Evolutionary conservation across 2,329 filamentous ascomycete species (phyloP).

Genomic region (Thelonectria blattea): DNA sequence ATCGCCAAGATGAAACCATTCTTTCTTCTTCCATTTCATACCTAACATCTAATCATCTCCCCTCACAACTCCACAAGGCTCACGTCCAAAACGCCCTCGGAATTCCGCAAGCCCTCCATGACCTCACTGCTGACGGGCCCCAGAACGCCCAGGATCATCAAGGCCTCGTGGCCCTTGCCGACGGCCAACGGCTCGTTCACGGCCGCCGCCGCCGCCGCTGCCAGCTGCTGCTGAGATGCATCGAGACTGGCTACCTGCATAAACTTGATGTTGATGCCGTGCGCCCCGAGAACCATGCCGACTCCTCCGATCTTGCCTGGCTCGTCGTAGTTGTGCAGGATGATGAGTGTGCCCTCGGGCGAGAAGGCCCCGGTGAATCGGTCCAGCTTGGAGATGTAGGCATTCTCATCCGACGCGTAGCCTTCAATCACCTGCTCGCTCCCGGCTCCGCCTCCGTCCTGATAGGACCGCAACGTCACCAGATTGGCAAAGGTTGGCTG

Average conservation of each 20-base stretch:
- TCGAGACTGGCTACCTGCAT: slow-evolving; percentile 73
- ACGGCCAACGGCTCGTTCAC: slow-evolving; percentile 29
- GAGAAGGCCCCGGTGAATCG: slow-evolving; percentile 76
- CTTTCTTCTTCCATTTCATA: too few relatives aligned
- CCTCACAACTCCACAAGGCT: slow-evolving; percentile 55
- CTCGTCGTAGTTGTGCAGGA: slow-evolving; percentile 81
- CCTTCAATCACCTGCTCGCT: slow-evolving; percentile 63
- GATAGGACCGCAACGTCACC: slow-evolving; percentile 69
- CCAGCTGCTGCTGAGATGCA: slow-evolving; percentile 17
- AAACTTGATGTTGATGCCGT: slow-evolving; percentile 78
- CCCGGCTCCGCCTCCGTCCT: slow-evolving; percentile 33
- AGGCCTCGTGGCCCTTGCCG: slow-evolving; percentile 64
- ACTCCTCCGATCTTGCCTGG: slow-evolving; percentile 85
- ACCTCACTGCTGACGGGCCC: slow-evolving; percentile 65
- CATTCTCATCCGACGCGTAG: slow-evolving; percentile 67
- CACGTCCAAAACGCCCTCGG: slow-evolving; percentile 62
- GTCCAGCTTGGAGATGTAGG: slow-evolving; percentile 75
- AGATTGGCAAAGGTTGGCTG: slow-evolving; percentile 71
- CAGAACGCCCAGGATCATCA: slow-evolving; percentile 83
- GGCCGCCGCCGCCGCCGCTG: slow-evolving; percentile 29
- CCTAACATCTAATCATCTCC: not conserved
- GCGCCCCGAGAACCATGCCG: slow-evolving; percentile 70
- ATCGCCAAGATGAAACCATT: too few relatives aligned
- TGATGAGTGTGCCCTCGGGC: slow-evolving; percentile 75
- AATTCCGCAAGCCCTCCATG: slow-evolving; percentile 53